Base-by-base conservation (phyloP, 108 stramenopile species). In the Cylindrotheca closterium region DNA sequence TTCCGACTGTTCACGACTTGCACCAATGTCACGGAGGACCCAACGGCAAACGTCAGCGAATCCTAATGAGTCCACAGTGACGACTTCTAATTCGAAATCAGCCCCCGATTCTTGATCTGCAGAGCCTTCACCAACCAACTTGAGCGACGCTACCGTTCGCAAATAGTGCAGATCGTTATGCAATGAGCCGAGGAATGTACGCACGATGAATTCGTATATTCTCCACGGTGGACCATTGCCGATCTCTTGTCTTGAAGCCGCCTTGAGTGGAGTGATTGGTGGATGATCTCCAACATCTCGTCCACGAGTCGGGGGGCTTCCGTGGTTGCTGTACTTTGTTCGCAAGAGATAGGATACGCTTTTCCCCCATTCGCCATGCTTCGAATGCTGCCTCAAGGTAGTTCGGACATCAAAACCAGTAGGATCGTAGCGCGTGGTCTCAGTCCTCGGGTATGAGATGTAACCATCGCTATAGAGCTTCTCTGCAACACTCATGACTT, bases 381-480 rank as follows among this genome's bases (percentile, higher is more conserved):
- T 49, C 24, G 42, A 19, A 24, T 80, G 79, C 8, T 62, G 28
- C 19, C 51, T 18, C n/a, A 82, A 30, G 18, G 51, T 49, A 5
- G 53, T 47, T 28, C 54, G 51, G 3, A 83, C 68, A 55, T 86
- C 83, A 23, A 83, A 69, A 8, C 72, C 78, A 21, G 61, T 63
- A 46, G 74, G 68, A 58, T 72, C 71, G 56, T 89, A 91, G 15
- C 53, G 55, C 23, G 86, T 80, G 32, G 90, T 89, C 54, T 91
- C 90, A 12, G 90, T 91, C 34, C 90, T 51, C 17, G 90, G 90
- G 57, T 91, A 91, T 46, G 65, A 69, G 25, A 91, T 63, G 46
- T 77, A 63, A 34, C 90, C 90, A 30, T 71, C 55, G 45, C 78
- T 77, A 45, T 91, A 91, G 24, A 91, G 77, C 37, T 72, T 72